A percentile compares a stretch with the other conserved stretches of the same genome.
Evolutionary conservation across 305 asterid genomes (phyloP).

Genomic region (Fraxinus sp.): DNA sequence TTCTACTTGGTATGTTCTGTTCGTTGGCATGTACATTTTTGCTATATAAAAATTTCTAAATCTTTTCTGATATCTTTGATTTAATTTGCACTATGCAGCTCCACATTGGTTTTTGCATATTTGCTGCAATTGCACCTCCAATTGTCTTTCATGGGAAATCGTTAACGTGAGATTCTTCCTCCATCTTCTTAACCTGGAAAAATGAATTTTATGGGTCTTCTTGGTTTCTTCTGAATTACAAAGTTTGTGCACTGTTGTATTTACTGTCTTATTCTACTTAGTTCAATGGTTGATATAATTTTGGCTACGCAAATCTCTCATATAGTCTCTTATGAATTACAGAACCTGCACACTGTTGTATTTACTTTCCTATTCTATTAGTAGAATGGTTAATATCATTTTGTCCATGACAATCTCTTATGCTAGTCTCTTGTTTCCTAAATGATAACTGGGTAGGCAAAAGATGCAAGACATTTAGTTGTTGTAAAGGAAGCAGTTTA

Average conservation of each 20-base stretch:
- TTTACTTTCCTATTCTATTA: not conserved
- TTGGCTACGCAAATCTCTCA: not conserved
- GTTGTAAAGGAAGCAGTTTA: not conserved
- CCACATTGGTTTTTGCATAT: conserved; percentile 86
- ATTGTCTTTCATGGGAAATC: conserved; percentile 85
- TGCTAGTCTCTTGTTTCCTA: conserved; percentile 12
- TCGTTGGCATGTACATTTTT: conserved; percentile 4
- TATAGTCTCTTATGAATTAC: not conserved
- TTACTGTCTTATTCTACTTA: not conserved
- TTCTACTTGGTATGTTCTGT: conserved; percentile 67
- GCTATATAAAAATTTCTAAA: conserved; percentile 1
- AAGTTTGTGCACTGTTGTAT: not conserved
- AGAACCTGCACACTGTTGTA: not conserved
- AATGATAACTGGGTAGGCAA: not conserved
- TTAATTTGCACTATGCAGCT: conserved; percentile 53
- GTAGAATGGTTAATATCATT: not conserved
- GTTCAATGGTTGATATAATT: not conserved
- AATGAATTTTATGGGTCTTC: not conserved
- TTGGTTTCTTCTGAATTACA: not conserved
- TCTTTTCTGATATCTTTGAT: conserved; percentile 23
- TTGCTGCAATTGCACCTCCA: conserved; percentile 99
- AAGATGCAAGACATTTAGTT: not conserved
- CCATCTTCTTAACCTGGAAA: not conserved
- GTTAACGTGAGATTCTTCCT: conserved; percentile 58
- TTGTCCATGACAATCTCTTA: not conserved